These are phyloP conservation scores for Adansonia digitata DNA, from an alignment of 345 rosid genomes.

Conservation along the genomic window DNA sequence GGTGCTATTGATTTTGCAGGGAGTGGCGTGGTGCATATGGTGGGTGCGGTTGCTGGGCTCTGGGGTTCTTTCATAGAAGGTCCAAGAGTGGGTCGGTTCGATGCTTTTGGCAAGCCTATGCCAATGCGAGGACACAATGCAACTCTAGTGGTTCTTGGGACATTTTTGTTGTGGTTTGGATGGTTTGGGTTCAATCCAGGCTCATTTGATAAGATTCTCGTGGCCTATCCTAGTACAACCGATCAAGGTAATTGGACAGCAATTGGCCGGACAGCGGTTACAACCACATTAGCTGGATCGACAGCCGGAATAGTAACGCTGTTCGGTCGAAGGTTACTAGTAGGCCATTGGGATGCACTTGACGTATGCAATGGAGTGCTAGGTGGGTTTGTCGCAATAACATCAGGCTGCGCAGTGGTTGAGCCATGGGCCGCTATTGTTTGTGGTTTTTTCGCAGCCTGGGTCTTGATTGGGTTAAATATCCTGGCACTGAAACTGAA, in stretches of 20 bases:
- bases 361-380: conserved; percentile 59
- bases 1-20: conserved; percentile 68
- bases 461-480: conserved; percentile 54
- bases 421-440: conserved; percentile 72
- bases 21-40: conserved; percentile 53
- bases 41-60: conserved; percentile 51
- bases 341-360: conserved; percentile 57
- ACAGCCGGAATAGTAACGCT: conserved; percentile 46
- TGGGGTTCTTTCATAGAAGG: conserved; percentile 59
- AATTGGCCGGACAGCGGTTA: conserved; percentile 44
- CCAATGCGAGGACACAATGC: conserved; percentile 63
- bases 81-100: conserved; percentile 54
- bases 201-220: conserved; percentile 45
- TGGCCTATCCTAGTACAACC: conserved; percentile 41
- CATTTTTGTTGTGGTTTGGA: conserved; percentile 56
- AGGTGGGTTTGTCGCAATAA: conserved; percentile 57
- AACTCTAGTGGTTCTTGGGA: conserved; percentile 52
- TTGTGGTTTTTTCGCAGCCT: conserved; percentile 47
- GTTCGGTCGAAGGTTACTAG: conserved; percentile 41
- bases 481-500: conserved; percentile 28
- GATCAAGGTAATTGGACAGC: conserved; percentile 59
- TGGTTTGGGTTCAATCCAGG: conserved; percentile 70
- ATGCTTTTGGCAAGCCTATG: conserved; percentile 46
- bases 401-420: conserved; percentile 61
- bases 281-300: conserved; percentile 51